Evolutionary conservation across 2,329 filamentous ascomycete species (phyloP), one percentile per base, ranked within the genome.

Genomic region (Fusarium algeriense): DNA sequence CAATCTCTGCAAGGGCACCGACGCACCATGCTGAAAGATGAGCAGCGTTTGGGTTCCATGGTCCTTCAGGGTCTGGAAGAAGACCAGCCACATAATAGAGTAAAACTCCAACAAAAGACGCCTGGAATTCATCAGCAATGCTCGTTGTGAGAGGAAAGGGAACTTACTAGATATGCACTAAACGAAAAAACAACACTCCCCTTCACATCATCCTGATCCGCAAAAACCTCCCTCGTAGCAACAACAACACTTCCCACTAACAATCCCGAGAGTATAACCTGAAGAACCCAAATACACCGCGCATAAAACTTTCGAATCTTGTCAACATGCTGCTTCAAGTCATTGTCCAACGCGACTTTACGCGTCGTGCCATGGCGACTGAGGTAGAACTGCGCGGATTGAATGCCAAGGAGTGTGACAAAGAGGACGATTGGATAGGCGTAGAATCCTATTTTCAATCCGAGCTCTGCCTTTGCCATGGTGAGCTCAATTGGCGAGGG

Each of bases 61-160:
- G 83, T 2, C 83, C 83, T 67, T 84, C 82, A 2, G 83, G 83
- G 41, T 84, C 81, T 6, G 83, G 83, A 10, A 84, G 76, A 53
- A 84, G 71, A 5, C 83, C 83, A 26, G 80, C 80, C 6, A 83
- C 63, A 48, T 81, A 84, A 66, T 83, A 84, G 6, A 84, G 78
- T 7, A 83, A 45, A 7, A 83, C 81, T 11, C 77, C 82, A 17
- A 82, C 80, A 52, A 83, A 77, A 6, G 83, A 82, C 9, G 83
- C 80, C 81, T 78, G 52, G 5, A 4, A 6, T 10, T 41, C 64
- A 54, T 38, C 3, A 73, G 64, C 14, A 8, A 15, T 35, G 11
- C 20, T 23, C 30, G 19, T 15, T 4, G 9, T n/a, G 9, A 12
- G 11, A n/a, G 8, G 6, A 12, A 9, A 20, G 34, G 28, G 6